Conservation (phyloP, 176 grass and related monocot species). For the Stipa capillata region DNA sequence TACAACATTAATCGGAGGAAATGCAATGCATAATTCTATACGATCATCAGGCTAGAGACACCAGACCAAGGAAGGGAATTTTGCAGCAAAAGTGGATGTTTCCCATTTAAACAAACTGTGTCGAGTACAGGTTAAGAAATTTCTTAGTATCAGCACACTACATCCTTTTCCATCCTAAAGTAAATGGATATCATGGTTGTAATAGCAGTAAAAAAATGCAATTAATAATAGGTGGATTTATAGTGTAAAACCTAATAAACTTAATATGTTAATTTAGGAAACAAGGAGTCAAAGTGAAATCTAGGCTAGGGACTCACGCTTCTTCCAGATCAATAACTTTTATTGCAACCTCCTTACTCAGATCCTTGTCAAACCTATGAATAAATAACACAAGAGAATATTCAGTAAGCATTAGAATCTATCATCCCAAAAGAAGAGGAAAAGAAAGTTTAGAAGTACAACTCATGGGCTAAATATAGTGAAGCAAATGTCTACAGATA, state of each 20-base stretch:
- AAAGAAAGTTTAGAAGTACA: background rate
- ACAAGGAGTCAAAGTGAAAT: background rate
- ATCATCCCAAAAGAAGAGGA: background rate
- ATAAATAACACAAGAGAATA: background rate
- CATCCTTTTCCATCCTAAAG: background rate
- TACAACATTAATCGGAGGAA: background rate
- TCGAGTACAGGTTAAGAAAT: background rate
- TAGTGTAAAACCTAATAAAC: background rate
- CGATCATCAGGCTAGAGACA: background rate
- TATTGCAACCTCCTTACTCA: slow-evolving; percentile 79
- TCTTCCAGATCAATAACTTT: slow-evolving; percentile 97
- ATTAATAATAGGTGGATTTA: background rate
- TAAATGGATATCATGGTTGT: background rate
- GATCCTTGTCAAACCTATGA: slow-evolving; percentile 76
- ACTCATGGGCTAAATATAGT: background rate
- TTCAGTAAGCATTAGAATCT: background rate
- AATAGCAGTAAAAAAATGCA: background rate
- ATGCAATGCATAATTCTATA: background rate
- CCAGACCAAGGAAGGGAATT: background rate
- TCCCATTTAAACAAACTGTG: background rate
- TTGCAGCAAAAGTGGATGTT: background rate
- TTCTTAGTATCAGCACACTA: background rate
- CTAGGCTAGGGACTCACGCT: slow-evolving; percentile 50
- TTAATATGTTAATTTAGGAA: background rate
- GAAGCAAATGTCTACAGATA: background rate